These are phyloP conservation scores for Helminthosporium solani DNA, from an alignment of 2,329 filamentous ascomycete genomes.

Conservation along the genomic window DNA sequence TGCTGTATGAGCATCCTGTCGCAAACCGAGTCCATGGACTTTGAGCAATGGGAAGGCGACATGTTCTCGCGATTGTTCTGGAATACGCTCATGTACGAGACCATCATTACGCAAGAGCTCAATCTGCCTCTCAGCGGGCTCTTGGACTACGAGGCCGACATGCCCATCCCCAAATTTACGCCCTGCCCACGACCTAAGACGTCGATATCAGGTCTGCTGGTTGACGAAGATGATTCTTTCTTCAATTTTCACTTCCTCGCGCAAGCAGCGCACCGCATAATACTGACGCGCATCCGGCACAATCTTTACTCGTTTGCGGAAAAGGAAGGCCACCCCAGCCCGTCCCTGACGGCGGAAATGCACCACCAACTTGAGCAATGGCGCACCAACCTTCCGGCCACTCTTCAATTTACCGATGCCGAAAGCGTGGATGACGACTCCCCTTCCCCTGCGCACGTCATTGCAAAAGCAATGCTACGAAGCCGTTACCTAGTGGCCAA, in stretches of 20 bases:
- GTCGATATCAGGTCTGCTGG: constrained; percentile 34
- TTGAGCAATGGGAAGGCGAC: constrained; percentile 55
- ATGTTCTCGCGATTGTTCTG: constrained; percentile 59
- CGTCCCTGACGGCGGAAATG: constrained; percentile 53
- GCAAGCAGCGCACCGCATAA: constrained; percentile 58
- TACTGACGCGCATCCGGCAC: constrained; percentile 55
- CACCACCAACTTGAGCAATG: constrained; percentile 58
- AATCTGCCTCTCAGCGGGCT: constrained; percentile 55
- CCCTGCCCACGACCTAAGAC: constrained; percentile 44
- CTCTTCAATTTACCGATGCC: constrained; percentile 49
- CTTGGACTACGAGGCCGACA: constrained; percentile 53
- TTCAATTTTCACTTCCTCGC: constrained; percentile 61
- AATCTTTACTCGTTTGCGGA: constrained; percentile 52
- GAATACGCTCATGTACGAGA: constrained; percentile 59
- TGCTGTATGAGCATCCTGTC: constrained; percentile 53
- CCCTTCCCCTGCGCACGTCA: constrained; percentile 38
- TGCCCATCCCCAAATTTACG: constrained; percentile 57
- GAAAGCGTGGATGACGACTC: constrained; percentile 28
- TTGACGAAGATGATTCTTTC: constrained; percentile 53
- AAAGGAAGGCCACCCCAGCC: constrained; percentile 45
- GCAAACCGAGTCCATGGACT: constrained; percentile 46
- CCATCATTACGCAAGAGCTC: constrained; percentile 56
- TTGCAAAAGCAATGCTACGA: constrained; percentile 42
- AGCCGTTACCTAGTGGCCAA: constrained; percentile 42
- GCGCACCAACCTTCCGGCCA: constrained; percentile 52